Evolutionary conservation across 1,284 basidiomycete species (phyloP), one percentile per base, ranked within the genome.

Genomic region (Kwoniella shivajii): DNA sequence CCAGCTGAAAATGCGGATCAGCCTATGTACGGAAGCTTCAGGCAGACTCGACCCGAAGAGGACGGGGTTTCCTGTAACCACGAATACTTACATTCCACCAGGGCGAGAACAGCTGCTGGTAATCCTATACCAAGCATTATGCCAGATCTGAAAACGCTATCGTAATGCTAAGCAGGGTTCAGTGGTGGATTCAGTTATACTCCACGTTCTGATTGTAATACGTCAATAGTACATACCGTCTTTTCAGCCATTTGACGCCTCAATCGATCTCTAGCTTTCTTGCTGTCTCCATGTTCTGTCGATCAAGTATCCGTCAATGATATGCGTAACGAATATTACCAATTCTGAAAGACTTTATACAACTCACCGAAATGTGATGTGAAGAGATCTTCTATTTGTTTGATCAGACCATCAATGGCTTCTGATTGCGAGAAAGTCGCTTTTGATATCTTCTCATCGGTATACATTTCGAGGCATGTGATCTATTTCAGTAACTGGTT

Each of bases 221-320:
- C 45, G 10, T 26, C 2, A 13, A n/a, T 29, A 6, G 33, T 0
- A 67, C 73, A 34, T 38, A 74, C 73, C 10, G 84, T 88, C 58
- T 84, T 85, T 13, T 80, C 76, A 13, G 73, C 72, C 4, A 79
- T 76, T 9, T 82, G 82, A 2, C 83, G 82, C 18, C 91, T 84
- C 29, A 98, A 82, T 44, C 84, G 82, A 4, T 80, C 80, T 41
- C 86, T 79, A 0, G 95, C 93, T 58, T 82, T 84, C 78, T 95
- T 97, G 65, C 81, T 83, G 74, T 97, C 85, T 2, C 92, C 93
- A 34, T 84, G 84, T 65, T 88, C 93, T 92, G 51, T 29, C 10
- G 3, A 14, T 18, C 0, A 14, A 42, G 39, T 22, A 18, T 11
- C 22, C 42, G n/a, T n/a, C n/a, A n/a, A n/a, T n/a, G n/a, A n/a